Conservation (phyloP, 495 filamentous ascomycete genomes). For the Amphirosellinia nigrospora region DNA sequence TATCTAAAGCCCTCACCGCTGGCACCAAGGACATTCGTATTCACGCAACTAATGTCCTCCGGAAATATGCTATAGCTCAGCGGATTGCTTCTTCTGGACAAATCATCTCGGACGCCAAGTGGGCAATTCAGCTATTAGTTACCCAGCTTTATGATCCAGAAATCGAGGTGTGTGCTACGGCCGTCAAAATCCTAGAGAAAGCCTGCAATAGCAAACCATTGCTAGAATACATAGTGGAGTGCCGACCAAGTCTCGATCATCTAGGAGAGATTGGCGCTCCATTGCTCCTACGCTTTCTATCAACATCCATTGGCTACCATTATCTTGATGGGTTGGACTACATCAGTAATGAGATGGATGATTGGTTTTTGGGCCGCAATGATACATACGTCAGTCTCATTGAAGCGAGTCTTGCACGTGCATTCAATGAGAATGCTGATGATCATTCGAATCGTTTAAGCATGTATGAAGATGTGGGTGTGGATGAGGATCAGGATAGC, state of each 20-base stretch:
- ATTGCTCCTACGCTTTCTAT: slow-evolving; percentile 88
- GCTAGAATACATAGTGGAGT: slow-evolving; percentile 94
- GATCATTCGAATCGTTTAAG: slow-evolving; percentile 57
- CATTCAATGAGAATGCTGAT: slow-evolving; percentile 73
- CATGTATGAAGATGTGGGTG: slow-evolving; percentile 57
- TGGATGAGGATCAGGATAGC: slow-evolving; percentile 58
- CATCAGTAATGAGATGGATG: slow-evolving; percentile 98
- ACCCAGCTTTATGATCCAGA: slow-evolving; percentile 97
- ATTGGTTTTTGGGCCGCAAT: slow-evolving; percentile 96
- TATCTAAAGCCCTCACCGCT: slow-evolving; percentile 90
- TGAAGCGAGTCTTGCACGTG: slow-evolving; percentile 90
- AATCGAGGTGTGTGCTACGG: slow-evolving; percentile 92
- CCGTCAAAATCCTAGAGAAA: slow-evolving; percentile 96
- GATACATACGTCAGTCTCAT: slow-evolving; percentile 94
- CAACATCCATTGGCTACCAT: slow-evolving; percentile 94
- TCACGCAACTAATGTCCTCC: slow-evolving; percentile 78
- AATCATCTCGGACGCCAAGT: slow-evolving; percentile 68
- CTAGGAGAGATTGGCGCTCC: slow-evolving; percentile 96
- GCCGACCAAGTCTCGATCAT: slow-evolving; percentile 93
- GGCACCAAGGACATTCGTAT: slow-evolving; percentile 91
- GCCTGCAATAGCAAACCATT: slow-evolving; percentile 89
- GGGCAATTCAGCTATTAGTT: slow-evolving; percentile 95
- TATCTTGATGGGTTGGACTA: slow-evolving; percentile 97
- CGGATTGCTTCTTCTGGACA: slow-evolving; percentile 45
- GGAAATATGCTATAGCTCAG: slow-evolving; percentile 75